Evolutionary conservation across 805 yeast species (phyloP), one percentile per base, ranked within the genome.

Genomic region (Kodamaea lidongshanica): DNA sequence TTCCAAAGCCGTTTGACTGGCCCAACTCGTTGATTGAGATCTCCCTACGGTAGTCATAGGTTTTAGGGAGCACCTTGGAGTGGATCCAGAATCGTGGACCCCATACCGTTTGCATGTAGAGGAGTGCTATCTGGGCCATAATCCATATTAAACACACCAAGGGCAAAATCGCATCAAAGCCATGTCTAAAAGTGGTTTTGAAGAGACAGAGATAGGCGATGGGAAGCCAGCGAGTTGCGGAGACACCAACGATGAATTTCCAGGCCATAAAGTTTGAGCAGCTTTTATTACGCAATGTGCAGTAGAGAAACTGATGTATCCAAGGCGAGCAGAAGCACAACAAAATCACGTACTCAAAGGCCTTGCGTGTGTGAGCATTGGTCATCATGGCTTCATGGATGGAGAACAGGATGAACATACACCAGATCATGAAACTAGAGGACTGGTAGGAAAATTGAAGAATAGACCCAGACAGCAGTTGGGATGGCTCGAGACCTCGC

Each of bases 21-120:
- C 80, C 87, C 31, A 81, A 48, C 42, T 82, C 89, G 16, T 62
- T 61, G 23, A 70, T 62, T 2, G 67, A 64, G 10, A 84, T 52
- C 0, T 75, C 46, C 5, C 83, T 86, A 49, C 87, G 95, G 47
- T 88, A 88, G 40, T 85, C 79, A 47, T 86, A 87, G 1, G 88
- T 77, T 39, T 79, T 73, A 10, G 95, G 94, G 20, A 85, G 60
- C 54, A 76, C 68, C 27, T 67, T 69, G 33, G 74, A 79, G 12
- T 88, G 89, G 18, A 88, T 56, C 67, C 92, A 82, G 66, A 85
- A 85, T 37, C 96, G 66, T 0, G 96, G 75, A 0, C 95, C 95
- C 19, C 81, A 56, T 6, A 67, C 40, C 30, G 74, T 75, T 52
- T 88, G 96, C 6, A 77, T 54, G 29, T 64, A 67, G 14, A 88